Evolutionary conservation across 257 asterid species (phyloP).

Genomic region (Thymus quinquecostatus): DNA sequence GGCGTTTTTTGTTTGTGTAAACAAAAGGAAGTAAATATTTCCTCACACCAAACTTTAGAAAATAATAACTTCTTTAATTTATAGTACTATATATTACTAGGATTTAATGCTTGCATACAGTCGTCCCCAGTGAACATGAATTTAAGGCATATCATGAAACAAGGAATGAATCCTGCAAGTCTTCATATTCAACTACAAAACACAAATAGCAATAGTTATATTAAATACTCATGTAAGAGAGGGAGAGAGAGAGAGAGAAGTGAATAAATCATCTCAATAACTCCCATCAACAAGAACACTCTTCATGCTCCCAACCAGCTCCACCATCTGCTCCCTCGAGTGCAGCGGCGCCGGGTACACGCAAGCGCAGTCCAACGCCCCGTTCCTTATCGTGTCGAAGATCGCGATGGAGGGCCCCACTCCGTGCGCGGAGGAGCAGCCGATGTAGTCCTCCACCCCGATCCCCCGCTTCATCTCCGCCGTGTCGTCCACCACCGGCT

Average conservation of each 20-base stretch:
- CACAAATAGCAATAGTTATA: no score
- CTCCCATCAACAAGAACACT: conserved; percentile 38
- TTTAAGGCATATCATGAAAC: no score
- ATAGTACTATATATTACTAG: no score
- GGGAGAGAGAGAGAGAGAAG: not conserved
- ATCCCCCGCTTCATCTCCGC: conserved; percentile 35
- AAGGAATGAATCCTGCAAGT: no score
- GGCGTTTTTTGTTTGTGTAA: no score
- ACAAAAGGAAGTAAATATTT: no score
- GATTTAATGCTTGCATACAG: no score
- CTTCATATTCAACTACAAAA: no score
- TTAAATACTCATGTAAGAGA: no score
- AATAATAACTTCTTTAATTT: no score
- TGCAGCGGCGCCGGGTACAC: conserved; percentile 76
- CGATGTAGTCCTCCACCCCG: conserved; percentile 64
- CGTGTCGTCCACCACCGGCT: conserved; percentile 56
- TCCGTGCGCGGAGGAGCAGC: conserved; percentile 69
- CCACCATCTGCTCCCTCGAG: conserved; percentile 62
- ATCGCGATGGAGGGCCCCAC: conserved; percentile 67
- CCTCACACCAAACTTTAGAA: no score
- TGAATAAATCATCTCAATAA: not conserved
- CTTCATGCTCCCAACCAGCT: conserved; percentile 46
- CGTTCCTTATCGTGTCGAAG: conserved; percentile 63
- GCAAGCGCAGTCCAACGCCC: conserved; percentile 59
- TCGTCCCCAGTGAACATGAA: no score